These are phyloP conservation scores for Massarina eburnea DNA, from an alignment of 2,329 filamentous ascomycete species.

Conservation along the genomic window DNA sequence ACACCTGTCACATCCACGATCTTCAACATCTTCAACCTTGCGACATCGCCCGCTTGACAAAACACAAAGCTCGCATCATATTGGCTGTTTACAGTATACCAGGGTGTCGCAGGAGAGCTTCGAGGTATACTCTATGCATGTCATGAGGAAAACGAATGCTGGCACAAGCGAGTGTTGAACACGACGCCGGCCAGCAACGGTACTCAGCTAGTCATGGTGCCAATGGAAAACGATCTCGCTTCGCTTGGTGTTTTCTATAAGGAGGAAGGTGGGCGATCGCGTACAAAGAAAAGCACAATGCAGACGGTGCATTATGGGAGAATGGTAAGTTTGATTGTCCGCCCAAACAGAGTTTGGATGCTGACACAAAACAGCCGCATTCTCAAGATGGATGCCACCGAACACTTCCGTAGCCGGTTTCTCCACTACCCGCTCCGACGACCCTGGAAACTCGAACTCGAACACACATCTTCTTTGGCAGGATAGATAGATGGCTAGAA, in stretches of 20 bases:
- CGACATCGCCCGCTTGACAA: constrained; percentile 4
- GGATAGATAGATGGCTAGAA: constrained; percentile 16
- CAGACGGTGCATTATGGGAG: constrained; percentile 6
- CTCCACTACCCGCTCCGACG: constrained; percentile 11
- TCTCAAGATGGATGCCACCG: constrained; percentile 12
- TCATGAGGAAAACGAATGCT: constrained; percentile 14
- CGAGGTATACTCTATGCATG: constrained; percentile 13
- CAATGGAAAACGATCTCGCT: constrained; percentile 13
- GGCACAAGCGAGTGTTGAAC: constrained; percentile 15
- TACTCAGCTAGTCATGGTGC: constrained; percentile 11
- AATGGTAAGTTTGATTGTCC: constrained; percentile 10
- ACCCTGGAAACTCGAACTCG: constrained; percentile 2
- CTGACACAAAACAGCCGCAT: constrained; percentile 9
- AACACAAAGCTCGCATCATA: constrained; percentile 14
- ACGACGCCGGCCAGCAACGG: constrained; percentile 17
- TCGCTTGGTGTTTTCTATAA: constrained; percentile 16
- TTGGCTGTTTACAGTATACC: constrained; percentile 19
- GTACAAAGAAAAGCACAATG: constrained; percentile 10
- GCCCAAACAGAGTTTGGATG: neutral
- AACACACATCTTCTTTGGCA: constrained; percentile 21
- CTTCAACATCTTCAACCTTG: neutral
- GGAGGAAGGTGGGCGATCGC: constrained; percentile 11
- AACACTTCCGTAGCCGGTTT: constrained; percentile 16
- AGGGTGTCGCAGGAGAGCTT: constrained; percentile 16
- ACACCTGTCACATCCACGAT: neutral